Evolutionary conservation across 257 asterid genomes (phyloP).

Genomic region (Agastache rugosa): DNA sequence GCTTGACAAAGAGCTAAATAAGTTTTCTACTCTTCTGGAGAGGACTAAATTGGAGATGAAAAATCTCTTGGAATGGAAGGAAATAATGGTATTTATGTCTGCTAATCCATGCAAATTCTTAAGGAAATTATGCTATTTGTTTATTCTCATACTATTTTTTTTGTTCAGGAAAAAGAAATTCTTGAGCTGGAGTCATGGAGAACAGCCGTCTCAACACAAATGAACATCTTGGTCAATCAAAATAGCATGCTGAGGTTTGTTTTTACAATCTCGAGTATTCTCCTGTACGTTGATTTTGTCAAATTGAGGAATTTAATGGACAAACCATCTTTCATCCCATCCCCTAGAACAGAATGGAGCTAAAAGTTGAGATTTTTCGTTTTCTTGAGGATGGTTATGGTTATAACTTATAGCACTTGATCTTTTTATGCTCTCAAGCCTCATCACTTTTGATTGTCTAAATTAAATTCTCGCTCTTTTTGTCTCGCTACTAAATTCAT

Average conservation of each 20-base stretch:
- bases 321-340: neutral
- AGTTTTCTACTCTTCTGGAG: conserved; percentile 64
- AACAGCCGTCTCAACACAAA: conserved; percentile 48
- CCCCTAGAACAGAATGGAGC: neutral
- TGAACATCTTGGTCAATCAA: conserved; percentile 68
- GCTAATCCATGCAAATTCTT: neutral
- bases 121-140: conserved; percentile 6
- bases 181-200: conserved; percentile 83
- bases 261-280: conserved; percentile 22
- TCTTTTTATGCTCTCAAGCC: too few relatives aligned
- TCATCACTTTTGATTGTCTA: too few relatives aligned
- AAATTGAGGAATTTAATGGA: neutral
- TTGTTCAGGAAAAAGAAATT: conserved; percentile 64
- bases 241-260: conserved; percentile 80
- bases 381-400: neutral
- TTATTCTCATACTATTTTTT: conserved; percentile 26
- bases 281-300: neutral
- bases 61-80: conserved; percentile 81
- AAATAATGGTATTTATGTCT: conserved; percentile 53
- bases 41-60: conserved; percentile 74
- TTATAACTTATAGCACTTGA: too few relatives aligned
- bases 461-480: too few relatives aligned
- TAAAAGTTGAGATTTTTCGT: neutral
- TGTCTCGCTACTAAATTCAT: neutral
- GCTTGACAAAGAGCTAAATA: conserved; percentile 70